Conservation (phyloP, 148 eudicot species). For the Silene conica region DNA sequence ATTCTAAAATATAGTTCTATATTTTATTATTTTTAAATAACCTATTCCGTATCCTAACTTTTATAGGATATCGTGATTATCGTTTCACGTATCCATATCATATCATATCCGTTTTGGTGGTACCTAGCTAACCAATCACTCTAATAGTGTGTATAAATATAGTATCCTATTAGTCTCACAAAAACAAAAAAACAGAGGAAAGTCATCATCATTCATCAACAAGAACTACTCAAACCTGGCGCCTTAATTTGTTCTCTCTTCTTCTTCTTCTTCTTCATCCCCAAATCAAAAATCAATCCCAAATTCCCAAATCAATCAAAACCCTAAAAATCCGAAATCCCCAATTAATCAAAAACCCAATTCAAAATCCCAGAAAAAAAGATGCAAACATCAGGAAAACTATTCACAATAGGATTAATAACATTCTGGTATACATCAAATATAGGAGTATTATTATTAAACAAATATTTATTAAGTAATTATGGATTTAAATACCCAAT, state of each 20-base stretch:
- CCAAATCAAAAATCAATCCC: constrained; percentile 16
- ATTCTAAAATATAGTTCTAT: too few species aligned
- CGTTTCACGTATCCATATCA: too few species aligned
- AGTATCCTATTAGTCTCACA: neutral
- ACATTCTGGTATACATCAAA: constrained; percentile 73
- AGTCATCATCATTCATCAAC: neutral
- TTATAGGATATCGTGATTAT: too few species aligned
- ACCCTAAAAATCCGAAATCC: constrained; percentile 4
- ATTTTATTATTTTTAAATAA: too few species aligned
- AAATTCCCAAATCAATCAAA: constrained; percentile 8
- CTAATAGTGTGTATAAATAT: neutral
- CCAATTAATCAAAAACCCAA: neutral
- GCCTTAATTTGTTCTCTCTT: neutral
- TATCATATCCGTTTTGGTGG: too few species aligned
- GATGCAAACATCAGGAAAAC: constrained; percentile 42
- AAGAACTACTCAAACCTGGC: neutral
- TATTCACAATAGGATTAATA: constrained; percentile 63
- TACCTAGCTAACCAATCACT: too few species aligned
- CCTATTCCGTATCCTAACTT: too few species aligned
- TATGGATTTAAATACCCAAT: constrained; percentile 86
- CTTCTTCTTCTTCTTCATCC: neutral
- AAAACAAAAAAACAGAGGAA: neutral
- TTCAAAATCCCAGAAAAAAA: neutral
- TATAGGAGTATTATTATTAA: constrained; percentile 67
- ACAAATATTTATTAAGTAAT: constrained; percentile 69